Evolutionary conservation across 2,329 filamentous ascomycete genomes (phyloP).

Genomic region (Arthrobotrys conoides): DNA sequence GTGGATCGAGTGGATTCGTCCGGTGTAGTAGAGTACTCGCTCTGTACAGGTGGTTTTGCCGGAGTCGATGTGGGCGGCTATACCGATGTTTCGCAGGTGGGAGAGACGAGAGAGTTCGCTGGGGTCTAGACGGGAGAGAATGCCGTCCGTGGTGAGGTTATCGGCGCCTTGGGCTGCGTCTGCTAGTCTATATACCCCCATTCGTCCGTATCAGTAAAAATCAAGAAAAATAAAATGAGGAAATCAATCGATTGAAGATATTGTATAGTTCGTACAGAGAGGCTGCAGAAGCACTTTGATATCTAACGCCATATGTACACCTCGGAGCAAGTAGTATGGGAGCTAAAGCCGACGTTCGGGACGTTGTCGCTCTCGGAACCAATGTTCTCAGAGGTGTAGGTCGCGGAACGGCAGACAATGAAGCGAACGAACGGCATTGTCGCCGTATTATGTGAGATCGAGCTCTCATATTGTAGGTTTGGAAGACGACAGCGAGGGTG

Average conservation of each 20-base stretch:
- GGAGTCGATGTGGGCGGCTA: constrained; percentile 98
- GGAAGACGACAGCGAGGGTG: constrained; percentile 26
- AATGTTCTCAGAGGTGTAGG: constrained; percentile 53
- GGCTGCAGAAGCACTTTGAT: constrained; percentile 50
- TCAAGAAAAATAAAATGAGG: not conserved
- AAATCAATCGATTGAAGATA: not conserved
- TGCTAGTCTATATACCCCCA: constrained; percentile 28
- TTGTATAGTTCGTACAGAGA: constrained; percentile 30
- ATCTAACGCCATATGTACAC: constrained; percentile 34
- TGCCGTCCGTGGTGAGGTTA: constrained; percentile 74
- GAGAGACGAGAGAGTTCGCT: constrained; percentile 83
- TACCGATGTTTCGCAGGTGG: constrained; percentile 94
- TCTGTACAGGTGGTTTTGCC: constrained; percentile 98
- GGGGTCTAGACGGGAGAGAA: constrained; percentile 84
- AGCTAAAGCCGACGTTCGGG: constrained; percentile 39
- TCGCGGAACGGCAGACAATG: constrained; percentile 34
- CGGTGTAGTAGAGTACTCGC: constrained; percentile 97
- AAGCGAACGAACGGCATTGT: constrained; percentile 59
- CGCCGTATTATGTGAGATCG: constrained; percentile 51
- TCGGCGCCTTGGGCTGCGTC: constrained; percentile 54
- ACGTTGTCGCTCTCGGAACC: constrained; percentile 40
- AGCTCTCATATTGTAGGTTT: constrained; percentile 38
- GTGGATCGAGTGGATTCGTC: constrained; percentile 89
- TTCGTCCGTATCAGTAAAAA: not conserved
- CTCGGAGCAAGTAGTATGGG: constrained; percentile 14